phyloP scores from a whole-genome alignment of 495 filamentous ascomycete species.

The Penicillium turbatum region DNA sequence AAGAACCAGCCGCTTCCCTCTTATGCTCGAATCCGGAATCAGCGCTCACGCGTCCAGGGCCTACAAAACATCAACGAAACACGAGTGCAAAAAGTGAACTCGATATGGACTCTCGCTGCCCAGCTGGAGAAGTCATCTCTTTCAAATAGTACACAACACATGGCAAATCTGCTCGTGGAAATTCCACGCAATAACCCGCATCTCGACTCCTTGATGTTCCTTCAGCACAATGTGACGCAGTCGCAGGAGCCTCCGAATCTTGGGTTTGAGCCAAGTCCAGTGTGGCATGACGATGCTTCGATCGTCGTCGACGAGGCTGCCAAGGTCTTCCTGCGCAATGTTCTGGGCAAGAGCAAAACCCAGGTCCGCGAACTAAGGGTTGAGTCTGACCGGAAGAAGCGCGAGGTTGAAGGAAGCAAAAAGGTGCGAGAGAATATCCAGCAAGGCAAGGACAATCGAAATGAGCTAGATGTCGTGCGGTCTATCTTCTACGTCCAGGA shows the following conservation, averaged over 20 bases:
- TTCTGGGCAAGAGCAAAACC: slow-evolving; percentile 82
- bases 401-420: slow-evolving; percentile 73
- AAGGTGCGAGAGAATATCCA: slow-evolving; percentile 67
- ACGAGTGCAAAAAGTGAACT: slow-evolving; percentile 74
- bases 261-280: slow-evolving; percentile 87
- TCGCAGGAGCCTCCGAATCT: slow-evolving; percentile 81
- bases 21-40: too few relatives aligned
- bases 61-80: slow-evolving; percentile 90
- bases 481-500: slow-evolving; percentile 77
- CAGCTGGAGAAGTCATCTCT: slow-evolving; percentile 73
- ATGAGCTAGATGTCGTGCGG: slow-evolving; percentile 73
- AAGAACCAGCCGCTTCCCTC: slow-evolving; percentile 6
- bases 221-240: slow-evolving; percentile 76
- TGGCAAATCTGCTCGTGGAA: slow-evolving; percentile 68
- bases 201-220: slow-evolving; percentile 96
- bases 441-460: slow-evolving; percentile 77
- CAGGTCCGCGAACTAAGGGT: slow-evolving; percentile 73
- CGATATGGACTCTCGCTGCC: slow-evolving; percentile 74
- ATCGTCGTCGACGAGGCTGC: slow-evolving; percentile 80
- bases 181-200: slow-evolving; percentile 84
- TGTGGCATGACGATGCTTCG: slow-evolving; percentile 90
- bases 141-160: slow-evolving; percentile 62
- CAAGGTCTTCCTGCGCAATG: slow-evolving; percentile 85
- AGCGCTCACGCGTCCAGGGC: slow-evolving; percentile 39
- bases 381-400: slow-evolving; percentile 76